A percentile compares a stretch with the other conserved stretches of the same genome.
These are phyloP conservation scores for Dactylonectria macrodidyma DNA, from an alignment of 2,329 filamentous ascomycete species.

Conservation along the genomic window DNA sequence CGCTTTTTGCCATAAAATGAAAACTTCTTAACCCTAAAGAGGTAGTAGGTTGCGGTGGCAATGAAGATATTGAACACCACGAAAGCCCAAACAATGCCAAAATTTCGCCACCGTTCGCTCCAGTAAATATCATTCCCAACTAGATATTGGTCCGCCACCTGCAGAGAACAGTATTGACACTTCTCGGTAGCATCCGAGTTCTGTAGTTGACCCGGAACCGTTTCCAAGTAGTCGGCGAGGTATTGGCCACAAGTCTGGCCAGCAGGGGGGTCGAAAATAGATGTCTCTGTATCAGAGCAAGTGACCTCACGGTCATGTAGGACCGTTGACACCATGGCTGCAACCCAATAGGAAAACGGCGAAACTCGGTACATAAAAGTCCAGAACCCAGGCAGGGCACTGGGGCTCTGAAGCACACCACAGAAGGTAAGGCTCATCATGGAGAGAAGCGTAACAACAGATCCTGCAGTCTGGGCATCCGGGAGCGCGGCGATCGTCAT, in stretches of 20 bases:
- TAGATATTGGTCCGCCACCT: constrained; percentile 70
- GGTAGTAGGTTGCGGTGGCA: constrained; percentile 71
- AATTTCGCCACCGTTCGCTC: constrained; percentile 73
- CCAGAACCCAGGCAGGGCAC: constrained; percentile 76
- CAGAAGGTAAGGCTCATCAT: constrained; percentile 74
- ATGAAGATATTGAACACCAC: constrained; percentile 71
- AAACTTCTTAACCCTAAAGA: constrained; percentile 36
- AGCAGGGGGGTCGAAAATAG: constrained; percentile 72
- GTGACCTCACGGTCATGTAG: constrained; percentile 65
- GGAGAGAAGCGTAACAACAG: constrained; percentile 70
- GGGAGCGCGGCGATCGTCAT: constrained; percentile 80
- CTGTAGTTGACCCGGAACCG: constrained; percentile 65
- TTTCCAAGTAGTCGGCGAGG: constrained; percentile 12
- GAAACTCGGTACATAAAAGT: constrained; percentile 79
- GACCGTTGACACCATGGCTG: constrained; percentile 74
- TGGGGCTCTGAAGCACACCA: constrained; percentile 73
- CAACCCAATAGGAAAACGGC: constrained; percentile 67
- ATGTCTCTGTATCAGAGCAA: constrained; percentile 69
- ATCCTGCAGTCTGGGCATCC: constrained; percentile 77
- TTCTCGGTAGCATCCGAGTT: constrained; percentile 66
- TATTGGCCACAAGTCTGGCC: constrained; percentile 22
- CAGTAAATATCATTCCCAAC: constrained; percentile 60
- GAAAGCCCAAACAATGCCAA: constrained; percentile 75
- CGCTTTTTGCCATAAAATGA: constrained; percentile 12
- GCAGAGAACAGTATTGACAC: constrained; percentile 77